Percentiles rank a stretch among this genome's conserved stretches.
phyloP scores from a whole-genome alignment of 208 protist genomes.

The Phytomonas sp. region DNA sequence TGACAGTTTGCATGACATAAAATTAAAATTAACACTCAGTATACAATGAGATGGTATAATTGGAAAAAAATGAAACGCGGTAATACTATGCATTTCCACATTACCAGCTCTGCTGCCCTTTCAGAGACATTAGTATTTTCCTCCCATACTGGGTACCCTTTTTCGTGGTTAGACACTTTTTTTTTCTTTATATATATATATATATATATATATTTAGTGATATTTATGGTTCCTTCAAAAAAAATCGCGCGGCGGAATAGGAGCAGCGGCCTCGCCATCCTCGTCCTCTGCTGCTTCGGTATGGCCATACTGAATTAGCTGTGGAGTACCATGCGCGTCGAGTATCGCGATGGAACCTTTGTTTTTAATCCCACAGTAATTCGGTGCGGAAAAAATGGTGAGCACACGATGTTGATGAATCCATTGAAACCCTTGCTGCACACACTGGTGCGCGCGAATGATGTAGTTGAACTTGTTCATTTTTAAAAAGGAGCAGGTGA shows the following conservation, averaged over 20 bases:
- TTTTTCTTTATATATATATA: not conserved
- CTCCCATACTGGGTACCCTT: not conserved
- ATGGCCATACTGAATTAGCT: slow-evolving; percentile 58
- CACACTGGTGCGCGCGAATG: slow-evolving; percentile 97
- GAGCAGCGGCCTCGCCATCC: slow-evolving; percentile 13
- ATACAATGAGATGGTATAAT: not conserved
- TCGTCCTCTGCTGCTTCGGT: slow-evolving; percentile 11
- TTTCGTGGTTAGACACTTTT: not conserved
- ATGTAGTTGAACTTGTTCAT: slow-evolving; percentile 96
- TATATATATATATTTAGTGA: not conserved
- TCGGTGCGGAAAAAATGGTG: slow-evolving; percentile 99
- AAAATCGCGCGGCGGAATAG: slow-evolving; percentile 30
- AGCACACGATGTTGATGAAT: slow-evolving; percentile 96
- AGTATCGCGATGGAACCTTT: slow-evolving; percentile 94
- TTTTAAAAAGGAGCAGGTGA: slow-evolving; percentile 94
- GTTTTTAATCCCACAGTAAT: slow-evolving; percentile 99
- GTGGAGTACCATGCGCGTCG: slow-evolving; percentile 29
- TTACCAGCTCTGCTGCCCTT: not conserved
- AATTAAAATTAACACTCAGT: not conserved
- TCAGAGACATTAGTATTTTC: not conserved
- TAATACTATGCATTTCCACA: not conserved
- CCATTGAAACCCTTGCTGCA: slow-evolving; percentile 98
- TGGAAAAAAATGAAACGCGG: not conserved
- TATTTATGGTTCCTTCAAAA: slow-evolving; percentile 12
- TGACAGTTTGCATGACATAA: not conserved